Evolutionary conservation across 73 alveolate genomes (phyloP).

Genomic region (Paraurostyla sp.): DNA sequence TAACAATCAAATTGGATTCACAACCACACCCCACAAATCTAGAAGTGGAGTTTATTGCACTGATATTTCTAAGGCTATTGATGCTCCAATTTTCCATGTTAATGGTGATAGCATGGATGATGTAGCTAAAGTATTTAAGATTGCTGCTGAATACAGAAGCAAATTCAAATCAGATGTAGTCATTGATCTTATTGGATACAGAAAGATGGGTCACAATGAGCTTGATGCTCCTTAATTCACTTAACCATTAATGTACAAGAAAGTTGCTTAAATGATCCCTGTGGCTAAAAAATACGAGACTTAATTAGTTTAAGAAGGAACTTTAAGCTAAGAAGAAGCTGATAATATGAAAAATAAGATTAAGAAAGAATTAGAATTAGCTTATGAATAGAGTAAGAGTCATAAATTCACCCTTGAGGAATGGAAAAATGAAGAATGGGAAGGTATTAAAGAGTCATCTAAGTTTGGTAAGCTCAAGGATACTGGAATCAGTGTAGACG

Average conservation of each 20-base stretch:
- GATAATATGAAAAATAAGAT: slow-evolving; percentile 37
- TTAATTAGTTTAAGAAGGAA: slow-evolving; percentile 79
- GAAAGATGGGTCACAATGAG: slow-evolving; percentile 97
- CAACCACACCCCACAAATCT: slow-evolving; percentile 92
- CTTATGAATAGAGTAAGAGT: slow-evolving; percentile 46
- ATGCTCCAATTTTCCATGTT: slow-evolving; percentile 96
- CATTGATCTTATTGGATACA: slow-evolving; percentile 94
- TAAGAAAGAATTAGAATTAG: slow-evolving; percentile 46
- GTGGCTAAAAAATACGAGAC: slow-evolving; percentile 75
- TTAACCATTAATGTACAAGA: slow-evolving; percentile 89
- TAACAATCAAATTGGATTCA: slow-evolving; percentile 96
- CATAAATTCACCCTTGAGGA: slow-evolving; percentile 68
- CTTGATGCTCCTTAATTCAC: slow-evolving; percentile 95
- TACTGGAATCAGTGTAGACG: slow-evolving; percentile 80
- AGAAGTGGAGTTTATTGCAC: slow-evolving; percentile 90
- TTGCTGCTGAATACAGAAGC: slow-evolving; percentile 86
- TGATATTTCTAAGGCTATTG: slow-evolving; percentile 92
- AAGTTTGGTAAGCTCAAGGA: slow-evolving; percentile 72
- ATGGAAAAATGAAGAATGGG: slow-evolving; percentile 87
- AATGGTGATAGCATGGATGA: slow-evolving; percentile 85
- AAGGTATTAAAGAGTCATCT: slow-evolving; percentile 64
- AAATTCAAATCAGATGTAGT: slow-evolving; percentile 80
- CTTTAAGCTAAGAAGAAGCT: slow-evolving; percentile 73
- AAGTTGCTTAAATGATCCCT: slow-evolving; percentile 75
- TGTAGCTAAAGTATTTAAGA: slow-evolving; percentile 76